Percentiles rank a stretch among this genome's conserved stretches.
Conservation (phyloP, 1,284 basidiomycete species). For the Anthracocystis panici-leucophaei region DNA sequence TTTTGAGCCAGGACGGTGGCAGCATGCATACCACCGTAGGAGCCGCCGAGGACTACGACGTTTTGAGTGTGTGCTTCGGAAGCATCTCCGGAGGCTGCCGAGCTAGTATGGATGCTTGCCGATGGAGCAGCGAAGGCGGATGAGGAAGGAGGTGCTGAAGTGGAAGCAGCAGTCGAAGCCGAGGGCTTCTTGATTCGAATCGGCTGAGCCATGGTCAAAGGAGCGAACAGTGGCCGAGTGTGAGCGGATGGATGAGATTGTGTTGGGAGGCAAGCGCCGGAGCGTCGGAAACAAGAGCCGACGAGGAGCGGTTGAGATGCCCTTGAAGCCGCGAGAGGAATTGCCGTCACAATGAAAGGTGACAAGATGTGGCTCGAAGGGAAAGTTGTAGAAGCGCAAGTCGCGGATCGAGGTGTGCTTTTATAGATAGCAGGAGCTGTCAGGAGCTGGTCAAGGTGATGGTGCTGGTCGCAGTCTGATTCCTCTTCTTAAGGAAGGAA, state of each 20-base stretch:
- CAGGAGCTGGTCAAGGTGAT: neutral
- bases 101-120: constrained; percentile 13
- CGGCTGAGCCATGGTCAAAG: constrained; percentile 28
- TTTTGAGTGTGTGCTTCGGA: constrained; percentile 59
- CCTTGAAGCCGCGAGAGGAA: constrained; percentile 4
- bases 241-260: neutral
- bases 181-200: constrained; percentile 29
- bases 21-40: constrained; percentile 68
- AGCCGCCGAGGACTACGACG: constrained; percentile 69
- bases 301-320: constrained; percentile 20
- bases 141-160: constrained; percentile 8
- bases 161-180: constrained; percentile 13
- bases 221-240: neutral
- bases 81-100: constrained; percentile 12
- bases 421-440: neutral
- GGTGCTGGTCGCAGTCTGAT: too few species aligned
- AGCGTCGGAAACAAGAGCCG: neutral
- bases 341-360: constrained; percentile 13
- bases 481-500: too few species aligned
- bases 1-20: constrained; percentile 70
- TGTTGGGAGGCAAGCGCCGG: neutral
- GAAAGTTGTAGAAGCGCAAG: neutral
- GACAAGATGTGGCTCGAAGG: neutral
- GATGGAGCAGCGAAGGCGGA: constrained; percentile 15
- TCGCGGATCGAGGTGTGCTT: neutral